These are phyloP conservation scores for Tetragonia tetragonoides DNA, from an alignment of 148 eudicot genomes.

Conservation along the genomic window DNA sequence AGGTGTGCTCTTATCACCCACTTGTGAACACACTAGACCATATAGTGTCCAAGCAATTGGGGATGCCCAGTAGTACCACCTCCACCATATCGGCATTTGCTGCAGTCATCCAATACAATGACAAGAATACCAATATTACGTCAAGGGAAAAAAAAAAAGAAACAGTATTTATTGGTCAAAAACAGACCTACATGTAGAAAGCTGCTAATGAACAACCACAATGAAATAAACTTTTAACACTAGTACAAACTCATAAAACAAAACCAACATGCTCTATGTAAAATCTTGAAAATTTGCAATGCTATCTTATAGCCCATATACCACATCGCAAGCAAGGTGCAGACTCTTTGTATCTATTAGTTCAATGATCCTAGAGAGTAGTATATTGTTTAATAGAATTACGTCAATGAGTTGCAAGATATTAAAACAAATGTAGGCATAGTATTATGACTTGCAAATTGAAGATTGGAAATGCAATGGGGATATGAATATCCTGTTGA, in stretches of 20 bases:
- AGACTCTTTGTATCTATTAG: no score
- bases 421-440: no score
- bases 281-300: background rate
- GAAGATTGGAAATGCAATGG: no score
- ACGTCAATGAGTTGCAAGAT: no score
- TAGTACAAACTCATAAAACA: background rate
- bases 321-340: background rate
- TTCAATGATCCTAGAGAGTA: no score
- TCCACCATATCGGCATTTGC: slow-evolving; percentile 87
- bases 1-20: slow-evolving; percentile 39
- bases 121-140: background rate
- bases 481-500: no score
- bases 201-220: background rate
- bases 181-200: no score
- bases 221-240: no score
- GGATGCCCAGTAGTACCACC: slow-evolving; percentile 81
- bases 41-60: slow-evolving; percentile 74
- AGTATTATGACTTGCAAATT: no score
- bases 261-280: background rate
- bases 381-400: no score
- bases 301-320: background rate
- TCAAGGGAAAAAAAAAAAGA: no score
- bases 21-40: slow-evolving; percentile 63
- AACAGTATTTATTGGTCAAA: no score
- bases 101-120: slow-evolving; percentile 24